phyloP scores from a whole-genome alignment of 805 yeast species.

The Kodamaea jinghongensis region DNA sequence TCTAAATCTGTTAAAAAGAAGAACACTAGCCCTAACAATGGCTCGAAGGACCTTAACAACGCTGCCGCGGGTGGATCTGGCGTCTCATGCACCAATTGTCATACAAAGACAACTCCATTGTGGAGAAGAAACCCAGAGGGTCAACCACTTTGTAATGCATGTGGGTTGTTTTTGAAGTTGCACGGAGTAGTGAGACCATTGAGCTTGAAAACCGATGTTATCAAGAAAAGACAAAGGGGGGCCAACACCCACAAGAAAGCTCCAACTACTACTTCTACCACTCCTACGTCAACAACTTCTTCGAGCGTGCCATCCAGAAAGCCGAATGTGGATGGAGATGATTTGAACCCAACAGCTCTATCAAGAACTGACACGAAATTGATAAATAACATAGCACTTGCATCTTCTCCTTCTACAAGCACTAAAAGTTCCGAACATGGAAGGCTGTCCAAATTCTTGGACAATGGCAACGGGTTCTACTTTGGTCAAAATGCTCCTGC shows the following conservation, averaged over 20 bases:
- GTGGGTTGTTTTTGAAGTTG: constrained; percentile 86
- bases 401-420: constrained; percentile 3
- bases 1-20: constrained; percentile 9
- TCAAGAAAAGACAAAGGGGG: constrained; percentile 81
- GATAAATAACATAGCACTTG: constrained; percentile 10
- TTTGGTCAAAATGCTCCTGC: constrained; percentile 7
- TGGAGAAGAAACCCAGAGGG: constrained; percentile 96
- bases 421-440: not conserved
- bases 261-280: constrained; percentile 1
- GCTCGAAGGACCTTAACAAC: constrained; percentile 3
- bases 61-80: constrained; percentile 6
- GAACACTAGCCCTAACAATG: constrained; percentile 2
- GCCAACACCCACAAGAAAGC: constrained; percentile 20
- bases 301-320: constrained; percentile 5
- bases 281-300: constrained; percentile 7
- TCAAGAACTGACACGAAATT: constrained; percentile 14
- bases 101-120: constrained; percentile 87
- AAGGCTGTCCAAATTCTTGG: constrained; percentile 2
- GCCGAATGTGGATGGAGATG: constrained; percentile 40
- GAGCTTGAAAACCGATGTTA: constrained; percentile 86
- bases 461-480: constrained; percentile 10
- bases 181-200: constrained; percentile 96
- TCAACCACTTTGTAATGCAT: constrained; percentile 91
- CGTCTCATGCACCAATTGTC: constrained; percentile 76
- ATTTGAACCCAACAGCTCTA: constrained; percentile 46